phyloP scores from a whole-genome alignment of 2,329 filamentous ascomycete species.

The Colletotrichum sp. region DNA sequence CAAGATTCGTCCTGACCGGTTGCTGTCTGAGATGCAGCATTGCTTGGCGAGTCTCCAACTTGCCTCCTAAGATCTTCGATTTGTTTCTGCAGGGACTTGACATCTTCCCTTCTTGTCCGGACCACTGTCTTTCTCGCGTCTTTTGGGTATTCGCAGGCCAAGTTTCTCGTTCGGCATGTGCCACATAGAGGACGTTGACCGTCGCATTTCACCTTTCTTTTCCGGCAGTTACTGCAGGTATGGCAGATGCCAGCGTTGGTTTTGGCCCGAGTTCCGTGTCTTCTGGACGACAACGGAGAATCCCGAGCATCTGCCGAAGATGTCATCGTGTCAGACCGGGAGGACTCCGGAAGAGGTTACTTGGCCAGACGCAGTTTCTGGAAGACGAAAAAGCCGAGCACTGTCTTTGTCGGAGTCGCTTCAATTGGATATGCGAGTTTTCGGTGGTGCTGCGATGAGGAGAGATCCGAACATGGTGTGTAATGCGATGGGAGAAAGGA shows the following conservation, averaged over 20 bases:
- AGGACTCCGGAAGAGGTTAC: background rate
- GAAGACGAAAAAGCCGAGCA: background rate
- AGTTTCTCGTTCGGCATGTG: background rate
- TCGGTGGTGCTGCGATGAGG: background rate
- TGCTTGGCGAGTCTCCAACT: background rate
- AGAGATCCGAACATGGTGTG: background rate
- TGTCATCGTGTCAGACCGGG: background rate
- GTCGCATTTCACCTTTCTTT: background rate
- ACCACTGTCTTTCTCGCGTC: background rate
- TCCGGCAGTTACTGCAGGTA: background rate
- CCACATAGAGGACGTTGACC: background rate
- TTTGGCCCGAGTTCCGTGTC: background rate
- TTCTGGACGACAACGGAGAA: background rate
- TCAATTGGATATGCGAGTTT: background rate
- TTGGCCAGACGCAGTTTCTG: background rate
- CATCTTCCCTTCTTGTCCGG: background rate
- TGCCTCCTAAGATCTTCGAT: background rate
- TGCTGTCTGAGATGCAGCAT: background rate
- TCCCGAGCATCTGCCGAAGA: background rate
- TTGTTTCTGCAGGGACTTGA: background rate
- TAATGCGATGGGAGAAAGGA: background rate
- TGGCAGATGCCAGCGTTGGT: background rate
- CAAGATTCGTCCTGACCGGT: background rate
- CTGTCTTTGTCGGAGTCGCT: background rate
- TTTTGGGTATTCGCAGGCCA: background rate